phyloP scores from a whole-genome alignment of 2,329 filamentous ascomycete genomes.

The Cercospora sojina region DNA sequence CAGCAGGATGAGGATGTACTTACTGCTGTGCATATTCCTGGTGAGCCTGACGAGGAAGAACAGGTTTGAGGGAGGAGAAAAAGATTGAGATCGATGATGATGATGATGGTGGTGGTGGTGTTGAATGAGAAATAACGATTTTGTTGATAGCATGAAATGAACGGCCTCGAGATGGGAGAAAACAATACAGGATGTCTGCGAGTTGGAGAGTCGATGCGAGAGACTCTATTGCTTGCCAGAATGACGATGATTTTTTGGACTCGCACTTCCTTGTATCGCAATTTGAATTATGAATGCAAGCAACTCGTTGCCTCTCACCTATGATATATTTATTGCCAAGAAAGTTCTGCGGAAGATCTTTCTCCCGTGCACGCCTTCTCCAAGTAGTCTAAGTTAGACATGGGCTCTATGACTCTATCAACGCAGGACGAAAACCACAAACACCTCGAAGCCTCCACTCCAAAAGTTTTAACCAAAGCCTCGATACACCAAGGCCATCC shows the following conservation, averaged over 20 bases:
- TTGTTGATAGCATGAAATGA: neutral
- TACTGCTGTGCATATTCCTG: conserved; percentile 15
- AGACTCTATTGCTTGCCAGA: neutral
- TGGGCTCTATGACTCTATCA: neutral
- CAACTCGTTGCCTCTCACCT: neutral
- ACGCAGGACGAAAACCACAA: neutral
- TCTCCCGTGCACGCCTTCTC: neutral
- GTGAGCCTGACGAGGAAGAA: neutral
- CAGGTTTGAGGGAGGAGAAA: neutral
- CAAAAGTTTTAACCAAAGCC: neutral
- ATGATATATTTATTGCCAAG: neutral
- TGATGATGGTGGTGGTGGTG: too few species aligned
- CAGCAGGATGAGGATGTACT: conserved; percentile 2
- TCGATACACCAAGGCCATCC: too few species aligned
- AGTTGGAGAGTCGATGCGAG: neutral
- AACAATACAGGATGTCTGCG: neutral
- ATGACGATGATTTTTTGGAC: neutral
- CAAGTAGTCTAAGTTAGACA: neutral
- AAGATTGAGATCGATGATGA: too few species aligned
- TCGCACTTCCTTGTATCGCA: too few species aligned
- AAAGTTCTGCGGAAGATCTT: neutral
- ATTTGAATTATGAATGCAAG: too few species aligned
- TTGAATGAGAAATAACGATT: too few species aligned
- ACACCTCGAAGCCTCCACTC: neutral
- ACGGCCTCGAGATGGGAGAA: neutral